phyloP scores from a whole-genome alignment of 352 stramenopile species.

The Phytophthora cryptogea region DNA sequence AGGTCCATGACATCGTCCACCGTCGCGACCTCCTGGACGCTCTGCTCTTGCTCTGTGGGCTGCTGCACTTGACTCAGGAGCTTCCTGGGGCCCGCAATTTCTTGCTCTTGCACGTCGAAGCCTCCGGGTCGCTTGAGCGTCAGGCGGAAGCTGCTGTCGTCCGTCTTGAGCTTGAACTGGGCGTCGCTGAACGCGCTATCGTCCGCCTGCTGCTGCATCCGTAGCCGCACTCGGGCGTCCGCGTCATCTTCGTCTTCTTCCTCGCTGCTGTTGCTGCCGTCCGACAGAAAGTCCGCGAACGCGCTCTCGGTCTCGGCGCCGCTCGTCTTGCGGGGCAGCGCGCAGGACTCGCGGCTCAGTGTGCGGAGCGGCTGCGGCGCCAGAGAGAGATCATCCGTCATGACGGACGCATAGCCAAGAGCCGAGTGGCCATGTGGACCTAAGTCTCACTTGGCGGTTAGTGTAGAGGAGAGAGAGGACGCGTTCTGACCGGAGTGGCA shows the following conservation, averaged over 20 bases:
- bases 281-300: conserved; percentile 53
- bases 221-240: conserved; percentile 24
- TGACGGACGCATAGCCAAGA: background rate
- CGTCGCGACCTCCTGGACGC: background rate
- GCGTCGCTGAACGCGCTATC: conserved; percentile 46
- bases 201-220: conserved; percentile 57
- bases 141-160: conserved; percentile 11
- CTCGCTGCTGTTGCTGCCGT: conserved; percentile 27
- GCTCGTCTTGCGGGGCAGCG: conserved; percentile 3
- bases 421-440: background rate
- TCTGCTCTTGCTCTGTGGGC: background rate
- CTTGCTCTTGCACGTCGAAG: background rate
- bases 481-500: conserved; percentile 14
- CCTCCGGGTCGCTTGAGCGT: background rate
- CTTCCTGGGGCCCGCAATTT: background rate
- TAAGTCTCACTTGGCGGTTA: background rate
- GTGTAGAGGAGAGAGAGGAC: background rate
- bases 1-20: conserved; percentile 15
- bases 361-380: conserved; percentile 17
- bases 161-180: conserved; percentile 26
- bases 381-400: conserved; percentile 5
- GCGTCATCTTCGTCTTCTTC: conserved; percentile 41
- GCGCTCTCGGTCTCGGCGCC: conserved; percentile 6
- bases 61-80: background rate
- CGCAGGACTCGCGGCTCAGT: conserved; percentile 22